Evolutionary conservation across 208 protist species (phyloP).

Genomic region (Acanthamoeba lenticulata): DNA sequence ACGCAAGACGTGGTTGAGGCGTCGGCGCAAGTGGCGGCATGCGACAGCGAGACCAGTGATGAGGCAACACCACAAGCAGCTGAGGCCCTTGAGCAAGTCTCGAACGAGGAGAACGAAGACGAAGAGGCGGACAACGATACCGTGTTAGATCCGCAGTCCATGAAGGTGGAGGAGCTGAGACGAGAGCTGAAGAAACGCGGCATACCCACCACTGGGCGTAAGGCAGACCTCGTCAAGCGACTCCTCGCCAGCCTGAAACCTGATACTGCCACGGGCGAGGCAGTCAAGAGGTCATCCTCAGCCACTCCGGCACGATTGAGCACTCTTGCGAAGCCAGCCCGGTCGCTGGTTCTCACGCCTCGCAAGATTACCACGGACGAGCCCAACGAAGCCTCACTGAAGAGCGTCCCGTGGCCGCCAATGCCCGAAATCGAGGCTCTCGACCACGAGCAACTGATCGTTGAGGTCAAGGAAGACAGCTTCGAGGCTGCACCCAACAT

Average conservation of each 20-base stretch:
- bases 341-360: background rate
- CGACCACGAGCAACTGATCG: background rate
- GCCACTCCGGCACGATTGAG: background rate
- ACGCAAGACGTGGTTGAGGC: no score
- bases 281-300: background rate
- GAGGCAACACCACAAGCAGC: background rate
- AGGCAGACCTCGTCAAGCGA: slow-evolving; percentile 17
- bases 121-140: background rate
- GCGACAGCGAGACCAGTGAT: no score
- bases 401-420: background rate
- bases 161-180: background rate
- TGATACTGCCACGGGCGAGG: no score
- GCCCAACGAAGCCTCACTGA: background rate
- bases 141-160: background rate
- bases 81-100: background rate
- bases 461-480: slow-evolving; percentile 26
- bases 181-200: background rate
- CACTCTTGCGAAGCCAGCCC: background rate
- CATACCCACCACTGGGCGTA: background rate
- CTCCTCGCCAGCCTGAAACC: background rate
- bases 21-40: no score
- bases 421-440: slow-evolving; percentile 8
- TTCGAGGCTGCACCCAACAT: background rate
- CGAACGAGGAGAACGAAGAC: slow-evolving; percentile 16
- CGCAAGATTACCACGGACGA: background rate